A percentile compares a stretch with the other conserved stretches of the same genome.
These are phyloP conservation scores for Chlamydomonas asymmetrica DNA, from an alignment of 139 green algal species.

Conservation along the genomic window DNA sequence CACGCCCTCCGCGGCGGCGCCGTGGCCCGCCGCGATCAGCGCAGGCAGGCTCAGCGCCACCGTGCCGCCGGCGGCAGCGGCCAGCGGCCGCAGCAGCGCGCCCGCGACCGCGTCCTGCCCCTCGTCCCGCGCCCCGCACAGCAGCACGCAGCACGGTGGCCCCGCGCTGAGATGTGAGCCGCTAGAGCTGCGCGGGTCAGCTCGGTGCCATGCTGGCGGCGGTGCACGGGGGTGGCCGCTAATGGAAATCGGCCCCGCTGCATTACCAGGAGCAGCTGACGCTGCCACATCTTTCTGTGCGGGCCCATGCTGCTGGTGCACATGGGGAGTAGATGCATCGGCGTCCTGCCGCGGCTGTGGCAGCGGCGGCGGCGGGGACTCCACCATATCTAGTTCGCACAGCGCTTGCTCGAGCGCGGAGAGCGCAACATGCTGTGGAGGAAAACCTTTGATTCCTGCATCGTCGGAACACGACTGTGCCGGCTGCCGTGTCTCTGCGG, in stretches of 20 bases:
- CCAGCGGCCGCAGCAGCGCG: background rate
- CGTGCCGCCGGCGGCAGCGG: background rate
- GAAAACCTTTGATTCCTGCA: no score
- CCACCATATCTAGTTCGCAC: no score
- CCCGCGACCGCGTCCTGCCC: slow-evolving; percentile 4
- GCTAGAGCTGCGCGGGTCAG: background rate
- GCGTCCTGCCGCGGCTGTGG: background rate
- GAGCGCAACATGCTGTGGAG: background rate
- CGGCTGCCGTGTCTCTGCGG: background rate
- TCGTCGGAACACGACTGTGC: background rate
- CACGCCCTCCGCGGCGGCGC: slow-evolving; percentile 9
- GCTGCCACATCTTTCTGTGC: background rate
- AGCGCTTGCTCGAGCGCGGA: background rate
- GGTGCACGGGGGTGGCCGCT: background rate
- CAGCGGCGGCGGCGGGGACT: background rate
- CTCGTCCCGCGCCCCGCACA: slow-evolving; percentile 13
- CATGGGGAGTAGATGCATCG: no score
- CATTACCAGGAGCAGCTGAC: background rate
- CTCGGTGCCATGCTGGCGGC: background rate
- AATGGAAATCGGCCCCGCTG: background rate
- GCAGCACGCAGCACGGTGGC: slow-evolving; percentile 5
- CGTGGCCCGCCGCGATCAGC: background rate
- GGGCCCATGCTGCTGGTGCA: no score
- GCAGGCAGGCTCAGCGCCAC: background rate
- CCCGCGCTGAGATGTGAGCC: background rate